Base-by-base conservation (phyloP, 768 basidiomycete species). In the Sarcomyxa edulis region DNA sequence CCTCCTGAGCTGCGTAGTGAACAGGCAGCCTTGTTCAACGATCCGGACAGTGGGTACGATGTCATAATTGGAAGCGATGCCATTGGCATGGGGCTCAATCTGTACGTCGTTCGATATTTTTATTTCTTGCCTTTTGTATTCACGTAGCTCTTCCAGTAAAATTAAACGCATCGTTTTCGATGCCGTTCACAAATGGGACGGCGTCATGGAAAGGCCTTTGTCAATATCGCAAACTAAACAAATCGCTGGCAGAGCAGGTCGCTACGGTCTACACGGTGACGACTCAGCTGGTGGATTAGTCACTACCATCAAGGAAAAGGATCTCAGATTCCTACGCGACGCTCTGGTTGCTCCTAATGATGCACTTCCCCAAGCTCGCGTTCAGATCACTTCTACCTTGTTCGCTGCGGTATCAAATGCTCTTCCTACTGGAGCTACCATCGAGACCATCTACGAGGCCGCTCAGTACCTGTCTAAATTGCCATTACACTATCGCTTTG, bases 41-140 rank as follows among this genome's bases (percentile, higher is more conserved):
- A 89, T 43, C 78, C 78, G 0, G 53, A 76, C 28, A 88, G 83
- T n/a, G 82, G 78, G 2, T 88, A 86, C 51, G 87, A 95, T 49
- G 82, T 98, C 2, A 71, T 99, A 28, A 78, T 98, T 12, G 95
- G 90, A 2, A 93, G 88, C 49, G 96, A 99, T 52, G 92, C 93
- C 0, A 83, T 97, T 34, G 93, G 96, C 2, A 94, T 99, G 92
- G 96, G 96, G 1, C 71, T 99, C 15, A 98, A 99, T 54, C 62
- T 99, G 96, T 97, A 57, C 30, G 86, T 66, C 4, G 25, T 14
- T 10, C 27, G n/a, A 38, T 39, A 40, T 25, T 7, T 32, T 37
- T 48, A 19, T 1, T 26, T 18, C 7, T 33, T 29, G 5, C 6
- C 37, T 42, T 22, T 10, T 25, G n/a, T 7, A 27, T 3, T 29